Conservation (phyloP, 495 filamentous ascomycete species). For the Aspergillus ellipticus region DNA sequence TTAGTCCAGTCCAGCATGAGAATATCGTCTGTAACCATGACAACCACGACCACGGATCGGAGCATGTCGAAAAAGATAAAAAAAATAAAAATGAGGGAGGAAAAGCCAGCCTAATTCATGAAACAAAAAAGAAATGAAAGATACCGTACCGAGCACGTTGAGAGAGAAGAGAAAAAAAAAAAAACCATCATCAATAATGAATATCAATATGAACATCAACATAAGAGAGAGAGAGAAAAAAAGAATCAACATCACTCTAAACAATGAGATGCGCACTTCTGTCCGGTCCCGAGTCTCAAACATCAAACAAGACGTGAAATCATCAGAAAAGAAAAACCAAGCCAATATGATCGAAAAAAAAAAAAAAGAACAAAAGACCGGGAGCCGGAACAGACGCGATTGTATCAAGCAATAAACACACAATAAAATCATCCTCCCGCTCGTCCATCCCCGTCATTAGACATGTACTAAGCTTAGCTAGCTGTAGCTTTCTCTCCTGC, state of each 20-base stretch:
- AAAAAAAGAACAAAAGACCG: slow-evolving; percentile 23
- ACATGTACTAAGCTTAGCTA: background rate
- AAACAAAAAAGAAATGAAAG: too few relatives aligned
- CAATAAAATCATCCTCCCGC: slow-evolving; percentile 31
- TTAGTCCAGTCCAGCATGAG: too few relatives aligned
- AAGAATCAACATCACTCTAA: slow-evolving; percentile 15
- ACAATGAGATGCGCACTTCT: slow-evolving; percentile 50
- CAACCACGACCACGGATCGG: too few relatives aligned
- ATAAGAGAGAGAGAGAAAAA: too few relatives aligned
- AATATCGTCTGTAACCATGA: too few relatives aligned
- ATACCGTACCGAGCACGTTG: too few relatives aligned
- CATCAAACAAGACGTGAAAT: slow-evolving; percentile 15
- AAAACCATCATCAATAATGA: background rate
- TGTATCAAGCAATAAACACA: slow-evolving; percentile 49
- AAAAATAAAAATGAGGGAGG: too few relatives aligned
- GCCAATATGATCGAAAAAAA: slow-evolving; percentile 10
- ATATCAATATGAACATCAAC: background rate
- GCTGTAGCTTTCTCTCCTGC: too few relatives aligned
- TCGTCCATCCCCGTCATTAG: background rate
- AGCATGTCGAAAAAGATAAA: too few relatives aligned
- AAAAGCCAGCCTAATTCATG: too few relatives aligned
- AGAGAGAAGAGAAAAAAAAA: background rate
- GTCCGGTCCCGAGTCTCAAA: slow-evolving; percentile 33
- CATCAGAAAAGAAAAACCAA: slow-evolving; percentile 6
- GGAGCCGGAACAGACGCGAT: slow-evolving; percentile 46